Evolutionary conservation across 768 basidiomycete genomes (phyloP).

Genomic region (Auricularia cornea): DNA sequence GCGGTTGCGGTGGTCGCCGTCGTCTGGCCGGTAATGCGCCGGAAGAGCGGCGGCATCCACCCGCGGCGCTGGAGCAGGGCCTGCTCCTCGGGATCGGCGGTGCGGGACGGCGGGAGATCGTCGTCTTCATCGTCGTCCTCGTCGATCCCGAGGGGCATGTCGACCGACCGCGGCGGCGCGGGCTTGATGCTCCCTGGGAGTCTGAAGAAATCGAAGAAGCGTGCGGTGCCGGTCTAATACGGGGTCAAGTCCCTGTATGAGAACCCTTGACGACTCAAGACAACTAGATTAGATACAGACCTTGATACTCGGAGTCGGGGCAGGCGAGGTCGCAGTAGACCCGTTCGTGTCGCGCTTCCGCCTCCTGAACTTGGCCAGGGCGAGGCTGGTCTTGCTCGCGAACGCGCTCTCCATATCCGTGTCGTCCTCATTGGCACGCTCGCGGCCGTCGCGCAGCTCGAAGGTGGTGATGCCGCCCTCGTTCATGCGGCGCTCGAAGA

Average conservation of each 20-base stretch:
- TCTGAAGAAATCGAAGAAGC: not conserved
- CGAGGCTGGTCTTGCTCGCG: conserved; percentile 1
- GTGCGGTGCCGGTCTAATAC: not conserved
- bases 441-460: conserved; percentile 5
- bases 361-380: not conserved
- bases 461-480: conserved; percentile 3
- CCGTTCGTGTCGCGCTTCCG: not conserved
- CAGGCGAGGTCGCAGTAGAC: not conserved
- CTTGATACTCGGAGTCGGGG: not conserved
- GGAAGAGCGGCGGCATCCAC: not conserved
- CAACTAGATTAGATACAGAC: not conserved
- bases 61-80: not conserved
- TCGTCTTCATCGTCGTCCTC: not conserved
- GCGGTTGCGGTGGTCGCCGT: not conserved
- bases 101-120: not conserved
- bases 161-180: not conserved
- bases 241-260: not conserved
- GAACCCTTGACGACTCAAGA: not conserved
- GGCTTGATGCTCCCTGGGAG: not conserved
- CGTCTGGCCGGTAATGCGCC: not conserved
- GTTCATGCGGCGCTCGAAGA: conserved; percentile 3
- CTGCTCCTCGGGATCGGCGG: not conserved
- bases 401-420: not conserved
- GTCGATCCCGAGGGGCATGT: not conserved
- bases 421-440: not conserved